Evolutionary conservation across 2,329 filamentous ascomycete species (phyloP).

Genomic region (Fusarium liriodendri): DNA sequence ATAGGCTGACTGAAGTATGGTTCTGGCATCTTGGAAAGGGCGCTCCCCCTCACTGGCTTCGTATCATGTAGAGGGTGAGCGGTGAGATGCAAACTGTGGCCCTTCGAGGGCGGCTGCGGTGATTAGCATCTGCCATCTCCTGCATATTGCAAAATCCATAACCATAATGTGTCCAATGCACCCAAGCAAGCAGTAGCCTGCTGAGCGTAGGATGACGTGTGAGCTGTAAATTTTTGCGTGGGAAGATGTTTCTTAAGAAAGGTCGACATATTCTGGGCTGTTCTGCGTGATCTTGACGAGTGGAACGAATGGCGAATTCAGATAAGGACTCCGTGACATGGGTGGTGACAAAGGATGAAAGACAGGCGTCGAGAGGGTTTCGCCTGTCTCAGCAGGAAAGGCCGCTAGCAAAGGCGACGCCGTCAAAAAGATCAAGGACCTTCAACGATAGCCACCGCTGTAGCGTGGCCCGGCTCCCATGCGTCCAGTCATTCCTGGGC

Average conservation of each 20-base stretch:
- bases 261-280: constrained; percentile 59
- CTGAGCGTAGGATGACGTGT: constrained; percentile 68
- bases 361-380: constrained; percentile 12
- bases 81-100: constrained; percentile 40
- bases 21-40: constrained; percentile 24
- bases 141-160: constrained; percentile 69
- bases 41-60: constrained; percentile 12
- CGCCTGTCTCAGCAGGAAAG: constrained; percentile 6
- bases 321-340: constrained; percentile 41
- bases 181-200: constrained; percentile 60
- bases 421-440: neutral
- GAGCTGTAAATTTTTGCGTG: constrained; percentile 64
- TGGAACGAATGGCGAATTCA: constrained; percentile 47
- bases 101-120: constrained; percentile 25
- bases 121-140: constrained; percentile 48
- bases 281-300: constrained; percentile 49
- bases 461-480: constrained; percentile 70
- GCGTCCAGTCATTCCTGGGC: constrained; percentile 69
- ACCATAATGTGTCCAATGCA: constrained; percentile 72
- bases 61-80: constrained; percentile 30
- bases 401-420: constrained; percentile 1
- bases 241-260: constrained; percentile 62
- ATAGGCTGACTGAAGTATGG: constrained; percentile 36
- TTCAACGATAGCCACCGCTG: constrained; percentile 67
- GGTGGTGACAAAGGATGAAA: constrained; percentile 41